Percentiles rank a stretch among this genome's conserved stretches.
These are phyloP conservation scores for Botrytis sinoallii DNA, from an alignment of 2,329 filamentous ascomycete species.

Conservation along the genomic window DNA sequence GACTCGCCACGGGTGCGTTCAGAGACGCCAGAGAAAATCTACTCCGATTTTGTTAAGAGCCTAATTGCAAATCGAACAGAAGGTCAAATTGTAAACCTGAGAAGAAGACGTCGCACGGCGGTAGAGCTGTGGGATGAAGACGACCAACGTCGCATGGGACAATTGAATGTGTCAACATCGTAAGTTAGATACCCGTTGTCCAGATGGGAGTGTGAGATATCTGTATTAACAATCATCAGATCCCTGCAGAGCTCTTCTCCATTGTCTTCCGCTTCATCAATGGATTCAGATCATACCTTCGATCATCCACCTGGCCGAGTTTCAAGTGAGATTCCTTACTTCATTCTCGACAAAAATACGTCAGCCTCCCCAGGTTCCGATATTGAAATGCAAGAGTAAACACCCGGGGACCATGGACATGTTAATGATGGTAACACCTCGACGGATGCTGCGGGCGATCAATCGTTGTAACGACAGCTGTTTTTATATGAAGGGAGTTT, in stretches of 20 bases:
- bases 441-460: not conserved
- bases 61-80: conserved; percentile 25
- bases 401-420: not conserved
- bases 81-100: conserved; percentile 24
- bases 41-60: conserved; percentile 25
- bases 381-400: not conserved
- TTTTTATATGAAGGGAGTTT: not conserved
- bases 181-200: not conserved
- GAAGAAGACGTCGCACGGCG: conserved; percentile 26
- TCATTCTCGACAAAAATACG: not conserved
- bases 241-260: not conserved
- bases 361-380: not conserved
- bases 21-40: conserved; percentile 21
- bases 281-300: not conserved
- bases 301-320: not conserved
- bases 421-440: not conserved
- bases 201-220: too few relatives aligned
- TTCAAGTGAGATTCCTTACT: not conserved
- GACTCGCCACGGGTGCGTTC: conserved; percentile 1
- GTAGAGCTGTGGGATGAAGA: conserved; percentile 27
- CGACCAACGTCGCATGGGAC: conserved; percentile 14
- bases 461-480: not conserved
- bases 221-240: conserved; percentile 1
- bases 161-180: not conserved
- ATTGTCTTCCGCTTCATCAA: not conserved